A percentile compares a stretch with the other conserved stretches of the same genome.
Conservation (phyloP, 257 asterid genomes). For the Scutellaria barbata region DNA sequence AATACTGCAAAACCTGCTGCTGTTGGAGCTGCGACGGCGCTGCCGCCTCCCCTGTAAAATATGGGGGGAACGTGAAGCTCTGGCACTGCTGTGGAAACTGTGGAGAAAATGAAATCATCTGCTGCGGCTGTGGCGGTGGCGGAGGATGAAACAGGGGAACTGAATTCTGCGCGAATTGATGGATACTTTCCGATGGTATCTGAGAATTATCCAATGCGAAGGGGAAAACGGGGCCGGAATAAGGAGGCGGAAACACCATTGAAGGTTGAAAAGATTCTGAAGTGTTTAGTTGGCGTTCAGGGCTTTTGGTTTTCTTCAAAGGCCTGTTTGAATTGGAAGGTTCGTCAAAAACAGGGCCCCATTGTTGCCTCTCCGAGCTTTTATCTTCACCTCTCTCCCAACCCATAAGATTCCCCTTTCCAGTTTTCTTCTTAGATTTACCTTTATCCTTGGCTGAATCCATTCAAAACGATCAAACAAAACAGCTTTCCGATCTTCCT, state of each 20-base stretch:
- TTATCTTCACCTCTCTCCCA: slow-evolving; percentile 43
- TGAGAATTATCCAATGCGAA: slow-evolving; percentile 59
- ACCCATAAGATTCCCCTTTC: slow-evolving; percentile 40
- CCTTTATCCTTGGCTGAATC: slow-evolving; percentile 48
- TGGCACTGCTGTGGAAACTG: slow-evolving; percentile 35
- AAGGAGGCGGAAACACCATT: slow-evolving; percentile 36
- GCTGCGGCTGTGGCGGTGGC: slow-evolving; percentile 51
- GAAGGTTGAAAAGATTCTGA: slow-evolving; percentile 27
- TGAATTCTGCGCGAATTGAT: slow-evolving; percentile 30
- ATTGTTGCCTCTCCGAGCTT: slow-evolving; percentile 47
- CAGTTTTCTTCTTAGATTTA: slow-evolving; percentile 48
- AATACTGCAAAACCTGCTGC: slow-evolving; percentile 62
- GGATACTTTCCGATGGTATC: slow-evolving; percentile 35
- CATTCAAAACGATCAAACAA: slow-evolving; percentile 37
- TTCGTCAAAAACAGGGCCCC: slow-evolving; percentile 65
- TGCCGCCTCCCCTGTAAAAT: slow-evolving; percentile 57
- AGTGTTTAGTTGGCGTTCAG: slow-evolving; percentile 46
- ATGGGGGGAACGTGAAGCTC: slow-evolving; percentile 60
- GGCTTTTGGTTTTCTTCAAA: slow-evolving; percentile 65
- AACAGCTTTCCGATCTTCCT: neutral
- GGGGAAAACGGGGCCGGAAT: slow-evolving; percentile 59
- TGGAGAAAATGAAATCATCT: slow-evolving; percentile 82
- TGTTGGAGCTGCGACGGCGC: slow-evolving; percentile 41
- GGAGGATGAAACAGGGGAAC: slow-evolving; percentile 49
- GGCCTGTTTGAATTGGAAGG: slow-evolving; percentile 65